phyloP scores from a whole-genome alignment of 352 stramenopile species.

The Peronospora destructor region DNA sequence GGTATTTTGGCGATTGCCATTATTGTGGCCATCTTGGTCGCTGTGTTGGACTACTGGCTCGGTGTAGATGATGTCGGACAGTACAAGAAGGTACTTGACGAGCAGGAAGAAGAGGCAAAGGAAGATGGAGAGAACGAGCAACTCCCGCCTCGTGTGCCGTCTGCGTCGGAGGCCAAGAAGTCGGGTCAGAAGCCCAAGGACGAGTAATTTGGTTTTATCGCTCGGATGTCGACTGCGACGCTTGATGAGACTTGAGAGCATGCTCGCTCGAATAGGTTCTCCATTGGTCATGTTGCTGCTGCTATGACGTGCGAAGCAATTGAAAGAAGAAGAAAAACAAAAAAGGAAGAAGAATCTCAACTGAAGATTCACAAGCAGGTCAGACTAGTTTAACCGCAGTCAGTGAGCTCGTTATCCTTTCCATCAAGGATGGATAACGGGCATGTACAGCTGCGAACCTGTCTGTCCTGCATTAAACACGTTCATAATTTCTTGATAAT shows the following conservation, averaged over 20 bases:
- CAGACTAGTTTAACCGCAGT: constrained; percentile 6
- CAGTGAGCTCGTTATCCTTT: constrained; percentile 16
- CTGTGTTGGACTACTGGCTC: constrained; percentile 67
- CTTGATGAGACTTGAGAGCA: too few relatives aligned
- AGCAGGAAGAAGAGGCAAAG: constrained; percentile 25
- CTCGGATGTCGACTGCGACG: too few relatives aligned
- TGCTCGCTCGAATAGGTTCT: neutral
- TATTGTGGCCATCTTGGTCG: constrained; percentile 60
- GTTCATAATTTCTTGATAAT: neutral
- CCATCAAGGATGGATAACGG: constrained; percentile 31
- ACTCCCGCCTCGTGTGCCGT: constrained; percentile 24
- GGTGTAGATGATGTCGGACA: constrained; percentile 53
- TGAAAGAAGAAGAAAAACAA: constrained; percentile 18
- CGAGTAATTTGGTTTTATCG: constrained; percentile 33
- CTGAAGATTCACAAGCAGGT: neutral
- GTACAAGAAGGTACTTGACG: constrained; percentile 41
- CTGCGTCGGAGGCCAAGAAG: constrained; percentile 31
- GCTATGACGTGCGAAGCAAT: constrained; percentile 18
- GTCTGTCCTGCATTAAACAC: constrained; percentile 9
- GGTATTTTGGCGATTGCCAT: constrained; percentile 55
- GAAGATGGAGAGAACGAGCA: constrained; percentile 10
- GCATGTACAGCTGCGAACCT: constrained; percentile 18
- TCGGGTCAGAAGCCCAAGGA: constrained; percentile 39
- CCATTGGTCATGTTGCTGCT: constrained; percentile 21
- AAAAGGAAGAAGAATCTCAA: neutral